Evolutionary conservation across 1,139 yeast species (phyloP).

Genomic region (Lodderomyces orthopsilosis): DNA sequence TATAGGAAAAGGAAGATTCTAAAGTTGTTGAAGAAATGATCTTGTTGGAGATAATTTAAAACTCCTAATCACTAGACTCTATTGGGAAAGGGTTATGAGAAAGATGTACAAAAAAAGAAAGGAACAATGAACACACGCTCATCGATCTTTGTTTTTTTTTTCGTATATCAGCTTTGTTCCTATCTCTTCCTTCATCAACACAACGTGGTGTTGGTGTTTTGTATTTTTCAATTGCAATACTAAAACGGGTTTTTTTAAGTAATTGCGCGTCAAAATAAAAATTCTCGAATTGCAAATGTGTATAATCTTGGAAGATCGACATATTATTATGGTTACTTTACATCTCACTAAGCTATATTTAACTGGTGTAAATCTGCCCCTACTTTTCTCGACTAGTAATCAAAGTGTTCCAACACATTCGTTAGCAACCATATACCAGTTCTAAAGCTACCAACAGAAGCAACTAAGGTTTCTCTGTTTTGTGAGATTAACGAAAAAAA

Average conservation of each 20-base stretch:
- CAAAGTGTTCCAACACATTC: too few relatives aligned
- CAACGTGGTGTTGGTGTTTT: neutral
- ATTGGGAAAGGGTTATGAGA: slow-evolving; percentile 1
- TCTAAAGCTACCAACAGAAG: too few relatives aligned
- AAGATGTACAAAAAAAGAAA: neutral
- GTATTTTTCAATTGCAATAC: neutral
- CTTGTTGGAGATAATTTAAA: neutral
- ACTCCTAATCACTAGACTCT: neutral
- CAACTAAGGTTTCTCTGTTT: neutral
- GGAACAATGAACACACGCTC: neutral
- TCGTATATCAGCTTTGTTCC: neutral
- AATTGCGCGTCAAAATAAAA: slow-evolving; percentile 2
- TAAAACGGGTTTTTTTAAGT: neutral
- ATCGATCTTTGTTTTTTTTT: neutral
- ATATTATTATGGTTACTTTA: too few relatives aligned
- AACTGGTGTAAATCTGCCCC: too few relatives aligned
- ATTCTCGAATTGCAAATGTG: neutral
- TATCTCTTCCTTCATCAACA: neutral
- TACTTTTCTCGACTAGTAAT: too few relatives aligned
- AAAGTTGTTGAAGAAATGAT: neutral
- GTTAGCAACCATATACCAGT: too few relatives aligned
- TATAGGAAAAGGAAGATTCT: neutral
- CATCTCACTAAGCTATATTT: too few relatives aligned
- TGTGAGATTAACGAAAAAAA: neutral
- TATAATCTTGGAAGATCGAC: too few relatives aligned